Evolutionary conservation across 805 yeast genomes (phyloP).

Genomic region (Komagataella phaffii): DNA sequence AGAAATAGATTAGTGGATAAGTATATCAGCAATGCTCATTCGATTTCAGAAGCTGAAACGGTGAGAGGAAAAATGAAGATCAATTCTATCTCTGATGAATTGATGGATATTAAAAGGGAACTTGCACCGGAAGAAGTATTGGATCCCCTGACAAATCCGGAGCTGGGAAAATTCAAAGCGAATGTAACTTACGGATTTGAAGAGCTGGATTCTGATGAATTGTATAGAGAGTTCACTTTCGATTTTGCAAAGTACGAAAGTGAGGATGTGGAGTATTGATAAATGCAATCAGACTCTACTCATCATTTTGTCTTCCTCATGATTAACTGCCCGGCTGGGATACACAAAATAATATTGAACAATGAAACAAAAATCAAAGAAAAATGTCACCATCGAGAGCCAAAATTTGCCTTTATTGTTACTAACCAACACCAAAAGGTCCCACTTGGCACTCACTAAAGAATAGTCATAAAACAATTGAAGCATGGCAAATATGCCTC

Average conservation of each 20-base stretch:
- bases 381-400: slow-evolving; percentile 21
- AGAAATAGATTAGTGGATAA: not conserved
- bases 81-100: not conserved
- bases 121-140: not conserved
- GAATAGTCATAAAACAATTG: slow-evolving; percentile 27
- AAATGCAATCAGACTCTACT: not conserved
- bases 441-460: slow-evolving; percentile 12
- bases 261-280: not conserved
- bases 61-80: not conserved
- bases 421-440: slow-evolving; percentile 13
- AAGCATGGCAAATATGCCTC: slow-evolving; percentile 22
- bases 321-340: not conserved
- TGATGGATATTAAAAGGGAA: not conserved
- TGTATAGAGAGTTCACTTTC: not conserved
- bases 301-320: not conserved
- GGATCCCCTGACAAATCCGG: not conserved
- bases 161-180: not conserved
- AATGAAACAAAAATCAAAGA: slow-evolving; percentile 15
- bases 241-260: not conserved
- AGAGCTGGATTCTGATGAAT: not conserved
- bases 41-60: not conserved
- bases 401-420: slow-evolving; percentile 32
- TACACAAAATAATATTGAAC: slow-evolving; percentile 10
- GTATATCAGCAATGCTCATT: not conserved
- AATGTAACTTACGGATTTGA: not conserved